phyloP scores from a whole-genome alignment of 805 yeast genomes.

The Saccharomyces paradoxus region DNA sequence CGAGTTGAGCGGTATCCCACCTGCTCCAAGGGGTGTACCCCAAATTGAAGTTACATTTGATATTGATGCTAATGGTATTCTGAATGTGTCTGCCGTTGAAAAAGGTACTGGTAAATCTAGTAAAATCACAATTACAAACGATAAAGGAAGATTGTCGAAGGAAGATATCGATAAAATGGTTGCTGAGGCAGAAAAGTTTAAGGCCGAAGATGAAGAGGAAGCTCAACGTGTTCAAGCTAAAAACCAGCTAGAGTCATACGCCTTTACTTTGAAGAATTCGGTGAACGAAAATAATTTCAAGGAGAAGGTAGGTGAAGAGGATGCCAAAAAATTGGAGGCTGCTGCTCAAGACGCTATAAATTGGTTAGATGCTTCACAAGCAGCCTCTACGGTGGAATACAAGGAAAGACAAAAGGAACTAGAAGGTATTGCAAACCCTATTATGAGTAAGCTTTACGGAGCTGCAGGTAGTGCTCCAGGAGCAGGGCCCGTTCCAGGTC shows the following conservation, averaged over 20 bases:
- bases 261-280: conserved; percentile 85
- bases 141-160: conserved; percentile 95
- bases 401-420: conserved; percentile 91
- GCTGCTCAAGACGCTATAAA: conserved; percentile 78
- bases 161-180: conserved; percentile 98
- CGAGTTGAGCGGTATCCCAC: conserved; percentile 93
- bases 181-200: conserved; percentile 92
- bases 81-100: conserved; percentile 92
- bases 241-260: conserved; percentile 92
- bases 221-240: conserved; percentile 86
- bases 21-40: conserved; percentile 98
- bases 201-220: conserved; percentile 94
- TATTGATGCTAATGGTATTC: conserved; percentile 93
- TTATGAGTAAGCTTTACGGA: conserved; percentile 94
- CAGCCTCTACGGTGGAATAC: conserved; percentile 89
- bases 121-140: conserved; percentile 96
- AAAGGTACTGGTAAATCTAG: conserved; percentile 97
- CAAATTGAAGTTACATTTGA: conserved; percentile 97
- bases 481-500: conserved; percentile 34
- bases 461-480: conserved; percentile 80
- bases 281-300: conserved; percentile 66
- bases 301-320: conserved; percentile 69
- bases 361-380: conserved; percentile 90
- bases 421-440: conserved; percentile 92
- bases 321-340: conserved; percentile 59